phyloP scores from a whole-genome alignment of 1,139 yeast species.

The Zygoascus hellenicus region DNA sequence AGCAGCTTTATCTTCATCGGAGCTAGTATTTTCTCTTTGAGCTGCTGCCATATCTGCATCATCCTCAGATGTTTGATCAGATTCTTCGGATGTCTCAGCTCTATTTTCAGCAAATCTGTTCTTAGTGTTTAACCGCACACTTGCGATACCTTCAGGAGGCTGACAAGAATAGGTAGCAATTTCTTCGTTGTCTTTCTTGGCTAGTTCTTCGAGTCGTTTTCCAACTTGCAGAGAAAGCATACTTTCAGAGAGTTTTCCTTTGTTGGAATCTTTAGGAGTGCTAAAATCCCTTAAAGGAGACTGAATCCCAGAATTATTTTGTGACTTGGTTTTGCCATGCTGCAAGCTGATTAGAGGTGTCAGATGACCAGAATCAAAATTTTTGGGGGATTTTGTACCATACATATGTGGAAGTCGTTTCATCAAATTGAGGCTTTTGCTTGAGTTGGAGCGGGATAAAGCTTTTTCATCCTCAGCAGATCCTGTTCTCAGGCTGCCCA shows the following conservation, averaged over 20 bases:
- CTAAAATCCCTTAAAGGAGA: too few species aligned
- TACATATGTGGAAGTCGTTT: slow-evolving; percentile 4
- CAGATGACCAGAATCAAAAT: background rate
- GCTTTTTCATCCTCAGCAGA: slow-evolving; percentile 11
- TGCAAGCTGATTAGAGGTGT: background rate
- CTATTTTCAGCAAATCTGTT: background rate
- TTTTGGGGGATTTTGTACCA: slow-evolving; percentile 1
- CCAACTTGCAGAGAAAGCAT: background rate
- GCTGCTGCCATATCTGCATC: background rate
- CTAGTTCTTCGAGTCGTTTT: background rate
- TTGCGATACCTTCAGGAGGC: background rate
- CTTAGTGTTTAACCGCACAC: background rate
- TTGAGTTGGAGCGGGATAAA: slow-evolving; percentile 4
- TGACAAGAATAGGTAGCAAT: background rate
- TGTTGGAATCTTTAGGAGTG: too few species aligned
- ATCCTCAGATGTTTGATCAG: background rate
- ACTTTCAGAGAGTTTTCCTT: too few species aligned
- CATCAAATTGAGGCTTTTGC: slow-evolving; percentile 1
- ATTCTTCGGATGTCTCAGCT: background rate
- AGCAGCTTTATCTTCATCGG: slow-evolving; percentile 8
- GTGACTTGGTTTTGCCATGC: too few species aligned
- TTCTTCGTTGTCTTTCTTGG: background rate
- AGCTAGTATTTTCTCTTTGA: background rate
- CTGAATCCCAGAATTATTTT: too few species aligned
- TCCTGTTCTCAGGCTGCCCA: slow-evolving; percentile 1